A percentile compares a stretch with the other conserved stretches of the same genome.
Evolutionary conservation across 208 protist species (phyloP).

Genomic region (Zelonia costaricensis): DNA sequence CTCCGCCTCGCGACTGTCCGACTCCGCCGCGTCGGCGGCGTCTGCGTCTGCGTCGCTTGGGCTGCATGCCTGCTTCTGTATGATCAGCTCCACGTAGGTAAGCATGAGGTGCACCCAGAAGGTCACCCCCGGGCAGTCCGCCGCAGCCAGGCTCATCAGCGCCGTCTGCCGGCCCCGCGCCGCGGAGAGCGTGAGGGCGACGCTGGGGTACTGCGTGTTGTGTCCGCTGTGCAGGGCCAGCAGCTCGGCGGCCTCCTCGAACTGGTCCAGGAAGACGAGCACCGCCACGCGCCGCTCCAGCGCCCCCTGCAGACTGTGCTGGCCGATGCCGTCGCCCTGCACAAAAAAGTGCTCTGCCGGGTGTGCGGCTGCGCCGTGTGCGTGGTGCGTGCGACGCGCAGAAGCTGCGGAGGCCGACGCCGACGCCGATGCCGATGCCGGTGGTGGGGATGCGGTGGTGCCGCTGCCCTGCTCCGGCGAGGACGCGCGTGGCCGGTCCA

Average conservation of each 20-base stretch:
- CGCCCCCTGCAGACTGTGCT: conserved; percentile 59
- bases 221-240: conserved; percentile 44
- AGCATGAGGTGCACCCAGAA: conserved; percentile 68
- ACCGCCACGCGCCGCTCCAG: conserved; percentile 80
- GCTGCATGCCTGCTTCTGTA: conserved; percentile 5
- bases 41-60: too few relatives aligned
- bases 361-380: not conserved
- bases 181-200: conserved; percentile 62
- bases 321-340: conserved; percentile 54
- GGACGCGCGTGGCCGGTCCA: not conserved
- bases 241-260: conserved; percentile 57
- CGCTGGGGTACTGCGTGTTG: conserved; percentile 57
- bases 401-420: not conserved
- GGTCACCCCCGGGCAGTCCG: conserved; percentile 33
- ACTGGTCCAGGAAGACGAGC: conserved; percentile 52
- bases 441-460: not conserved
- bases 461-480: not conserved
- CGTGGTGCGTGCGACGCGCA: too few relatives aligned
- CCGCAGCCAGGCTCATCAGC: conserved; percentile 10
- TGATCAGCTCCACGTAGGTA: conserved; percentile 36
- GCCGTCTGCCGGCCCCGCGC: conserved; percentile 17
- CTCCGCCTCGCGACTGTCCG: too few relatives aligned
- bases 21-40: not conserved
- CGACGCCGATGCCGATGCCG: not conserved
- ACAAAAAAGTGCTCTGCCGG: conserved; percentile 32